Base-by-base conservation (phyloP, 768 basidiomycete genomes). In the Trametopsis cervina region DNA sequence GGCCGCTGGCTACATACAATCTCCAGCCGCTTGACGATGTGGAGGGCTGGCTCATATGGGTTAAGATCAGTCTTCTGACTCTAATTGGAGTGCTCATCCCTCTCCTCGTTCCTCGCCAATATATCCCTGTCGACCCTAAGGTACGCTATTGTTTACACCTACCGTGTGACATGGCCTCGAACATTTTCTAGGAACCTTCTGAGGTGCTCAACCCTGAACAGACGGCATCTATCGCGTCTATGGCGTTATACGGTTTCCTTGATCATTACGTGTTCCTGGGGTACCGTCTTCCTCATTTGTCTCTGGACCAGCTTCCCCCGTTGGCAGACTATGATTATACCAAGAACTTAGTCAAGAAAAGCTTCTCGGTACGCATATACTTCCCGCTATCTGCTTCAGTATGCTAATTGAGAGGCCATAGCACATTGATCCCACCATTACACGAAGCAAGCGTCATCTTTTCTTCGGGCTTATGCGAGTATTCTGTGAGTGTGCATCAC, bases 241-340 rank as follows among this genome's bases (percentile, higher is more conserved):
- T 69, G 49, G 20, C 69, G n/a, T 58, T 66, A 22, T 75, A 69
- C 57, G 56, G 57, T 23, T 76, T 64, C 62, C 57, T 76, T 56
- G 69, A 74, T 36, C 56, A 57, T 1, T 33, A 63, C n/a, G 56
- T 72, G 18, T 57, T 49, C 27, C 40, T 52, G 4, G 69, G 66
- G 0, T 67, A 62, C 38, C 54, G 62, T 0, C 39, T 62, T 13
- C 53, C 63, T 0, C 67, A 66, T 46, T 48, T 71, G 4, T 47
- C 63, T 1, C 62, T 57, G 41, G 65, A 67, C 6, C 40, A 60
- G 39, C 55, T 72, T 1, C 75, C 73, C 3, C 61, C 61, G 1
- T 51, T 68, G 9, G 50, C 61, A 2, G 66, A 67, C 51, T 58
- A 61, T 29, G 66, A 68, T 42, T 46, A 55, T 33, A 43, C 64